Evolutionary conservation across 2,329 filamentous ascomycete species (phyloP), one percentile per base, ranked within the genome.

Genomic region (Trichoderma simmonsii): DNA sequence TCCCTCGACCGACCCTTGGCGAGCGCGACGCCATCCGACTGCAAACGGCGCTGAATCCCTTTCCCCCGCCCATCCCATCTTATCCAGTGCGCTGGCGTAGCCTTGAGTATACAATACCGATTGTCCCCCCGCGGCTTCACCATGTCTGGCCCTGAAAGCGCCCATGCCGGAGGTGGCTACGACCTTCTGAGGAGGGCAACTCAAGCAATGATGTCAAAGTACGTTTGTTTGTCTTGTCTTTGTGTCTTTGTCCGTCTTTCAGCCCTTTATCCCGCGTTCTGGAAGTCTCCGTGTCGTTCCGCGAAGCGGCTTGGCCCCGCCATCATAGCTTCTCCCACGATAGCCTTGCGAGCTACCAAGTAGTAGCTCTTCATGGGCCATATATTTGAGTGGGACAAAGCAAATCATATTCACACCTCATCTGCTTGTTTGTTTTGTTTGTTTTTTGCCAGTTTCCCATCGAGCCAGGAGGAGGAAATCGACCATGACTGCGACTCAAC

Each of bases 151-250:
- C 81, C 83, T 73, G 85, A 87, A 78, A 80, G 79, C 76, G 78
- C 78, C 70, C 79, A 79, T 73, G 78, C 80, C 77, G 77, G 78
- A 39, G 84, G 85, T 77, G 83, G 85, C 75, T 88, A 86, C 76
- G 88, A 90, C 80, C 82, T 90, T 75, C 80, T 90, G 74, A 84
- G 86, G 77, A 84, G 87, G 79, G 88, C 88, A 73, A 90, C 88
- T n/a, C 87, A 89, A 77, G 86, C 86, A 76, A 87, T 90, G 85
- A 88, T 90, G 86, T 89, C 87, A 81, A 89, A 83, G 87, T 89
- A 85, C 79, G 87, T 85, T 72, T 62, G 32, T 43, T 71, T 60
- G 32, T 48, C 72, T 51, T 70, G 18, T 70, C 30, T 18, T 72
- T 72, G 39, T 70, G 57, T 54, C 12, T 54, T 43, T 70, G 21